Conservation (phyloP, 805 yeast genomes). For the Metschnikowia continentalis region DNA sequence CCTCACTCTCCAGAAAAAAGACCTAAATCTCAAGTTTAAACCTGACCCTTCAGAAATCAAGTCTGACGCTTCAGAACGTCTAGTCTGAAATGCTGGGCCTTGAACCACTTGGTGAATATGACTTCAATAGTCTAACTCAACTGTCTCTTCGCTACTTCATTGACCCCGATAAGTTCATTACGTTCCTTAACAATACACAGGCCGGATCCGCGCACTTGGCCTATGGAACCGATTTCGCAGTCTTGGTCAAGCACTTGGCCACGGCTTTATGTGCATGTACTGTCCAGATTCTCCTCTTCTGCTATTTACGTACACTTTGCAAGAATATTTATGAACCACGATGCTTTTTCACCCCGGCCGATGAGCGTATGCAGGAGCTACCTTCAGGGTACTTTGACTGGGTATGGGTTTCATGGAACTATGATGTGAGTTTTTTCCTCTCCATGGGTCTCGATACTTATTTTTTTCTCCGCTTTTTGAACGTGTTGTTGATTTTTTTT, state of each 20-base stretch:
- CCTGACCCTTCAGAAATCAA: neutral
- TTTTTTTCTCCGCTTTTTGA: constrained; percentile 61
- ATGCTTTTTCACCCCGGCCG: constrained; percentile 39
- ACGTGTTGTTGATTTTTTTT: constrained; percentile 49
- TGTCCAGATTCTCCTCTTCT: constrained; percentile 45
- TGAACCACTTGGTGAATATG: constrained; percentile 5
- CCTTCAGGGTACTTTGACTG: constrained; percentile 50
- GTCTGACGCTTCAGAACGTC: neutral
- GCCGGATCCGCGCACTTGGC: constrained; percentile 56
- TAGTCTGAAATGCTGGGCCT: neutral
- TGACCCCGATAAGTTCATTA: constrained; percentile 25
- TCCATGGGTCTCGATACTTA: constrained; percentile 70
- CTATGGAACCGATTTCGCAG: constrained; percentile 53
- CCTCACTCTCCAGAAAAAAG: too few relatives aligned
- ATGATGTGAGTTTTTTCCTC: constrained; percentile 42
- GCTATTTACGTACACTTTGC: constrained; percentile 31
- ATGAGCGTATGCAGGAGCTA: constrained; percentile 35
- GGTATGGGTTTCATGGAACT: constrained; percentile 43
- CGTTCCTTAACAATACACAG: constrained; percentile 50
- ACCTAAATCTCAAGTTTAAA: too few relatives aligned
- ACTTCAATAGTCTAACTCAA: constrained; percentile 18
- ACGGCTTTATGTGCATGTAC: constrained; percentile 52
- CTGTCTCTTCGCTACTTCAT: constrained; percentile 27
- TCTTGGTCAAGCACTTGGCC: constrained; percentile 52
- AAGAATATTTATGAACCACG: constrained; percentile 52